A percentile compares a stretch with the other conserved stretches of the same genome.
Conservation (phyloP, 2,329 filamentous ascomycete species). For the Mycosphaerelloides madeirae region DNA sequence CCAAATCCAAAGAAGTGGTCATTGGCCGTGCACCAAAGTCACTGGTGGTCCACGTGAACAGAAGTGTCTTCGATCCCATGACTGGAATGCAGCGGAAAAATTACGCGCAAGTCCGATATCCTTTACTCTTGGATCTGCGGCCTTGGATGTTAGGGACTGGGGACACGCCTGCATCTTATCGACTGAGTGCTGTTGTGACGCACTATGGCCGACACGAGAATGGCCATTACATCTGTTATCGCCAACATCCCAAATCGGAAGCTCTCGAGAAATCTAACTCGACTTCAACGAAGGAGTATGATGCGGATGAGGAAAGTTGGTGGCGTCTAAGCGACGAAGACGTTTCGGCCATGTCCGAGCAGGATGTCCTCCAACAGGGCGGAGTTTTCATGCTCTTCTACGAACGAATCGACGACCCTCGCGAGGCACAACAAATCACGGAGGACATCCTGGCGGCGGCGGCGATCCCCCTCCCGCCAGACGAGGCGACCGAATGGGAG, state of each 20-base stretch:
- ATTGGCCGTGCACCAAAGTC: slow-evolving; percentile 77
- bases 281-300: background rate
- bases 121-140: slow-evolving; percentile 66
- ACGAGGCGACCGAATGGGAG: slow-evolving; percentile 17
- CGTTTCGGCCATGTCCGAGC: slow-evolving; percentile 68
- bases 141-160: slow-evolving; percentile 68
- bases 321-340: slow-evolving; percentile 89
- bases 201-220: slow-evolving; percentile 91
- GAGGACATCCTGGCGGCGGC: slow-evolving; percentile 3
- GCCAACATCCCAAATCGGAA: slow-evolving; percentile 54
- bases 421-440: background rate
- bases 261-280: slow-evolving; percentile 24
- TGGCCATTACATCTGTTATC: slow-evolving; percentile 91
- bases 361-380: slow-evolving; percentile 66
- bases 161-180: slow-evolving; percentile 12
- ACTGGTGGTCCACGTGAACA: slow-evolving; percentile 81
- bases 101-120: slow-evolving; percentile 71
- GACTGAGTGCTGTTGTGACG: slow-evolving; percentile 64
- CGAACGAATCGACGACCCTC: slow-evolving; percentile 50
- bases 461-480: slow-evolving; percentile 14
- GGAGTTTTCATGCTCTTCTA: slow-evolving; percentile 98
- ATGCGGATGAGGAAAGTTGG: slow-evolving; percentile 57
- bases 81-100: slow-evolving; percentile 83
- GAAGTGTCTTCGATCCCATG: slow-evolving; percentile 81
- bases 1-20: slow-evolving; percentile 85